These are phyloP conservation scores for Fusarium veterinarium DNA, from an alignment of 2,329 filamentous ascomycete species.

Conservation along the genomic window DNA sequence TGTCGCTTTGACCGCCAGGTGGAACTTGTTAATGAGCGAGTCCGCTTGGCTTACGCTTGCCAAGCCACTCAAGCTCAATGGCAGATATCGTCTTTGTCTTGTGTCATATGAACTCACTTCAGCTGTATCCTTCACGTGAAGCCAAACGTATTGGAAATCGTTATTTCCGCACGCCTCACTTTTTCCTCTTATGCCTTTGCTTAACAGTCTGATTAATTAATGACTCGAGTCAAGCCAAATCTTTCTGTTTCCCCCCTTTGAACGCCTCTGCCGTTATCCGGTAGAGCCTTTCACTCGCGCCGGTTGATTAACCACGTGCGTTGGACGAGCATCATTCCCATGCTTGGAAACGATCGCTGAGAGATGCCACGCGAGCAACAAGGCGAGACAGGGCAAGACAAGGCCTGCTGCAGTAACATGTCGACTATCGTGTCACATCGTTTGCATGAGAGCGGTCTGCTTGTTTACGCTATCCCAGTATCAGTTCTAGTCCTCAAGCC, in stretches of 20 bases:
- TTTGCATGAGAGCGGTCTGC: slow-evolving; percentile 10
- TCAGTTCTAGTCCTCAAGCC: neutral
- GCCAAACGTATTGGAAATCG: neutral
- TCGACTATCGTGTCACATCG: slow-evolving; percentile 26
- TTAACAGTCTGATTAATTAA: neutral
- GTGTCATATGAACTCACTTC: neutral
- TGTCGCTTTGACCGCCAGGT: neutral
- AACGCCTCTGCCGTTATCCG: slow-evolving; percentile 14
- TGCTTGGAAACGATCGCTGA: slow-evolving; percentile 10
- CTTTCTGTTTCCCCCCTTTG: neutral
- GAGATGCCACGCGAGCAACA: slow-evolving; percentile 30
- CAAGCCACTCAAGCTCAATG: neutral
- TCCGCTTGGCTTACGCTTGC: neutral
- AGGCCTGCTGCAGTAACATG: slow-evolving; percentile 7
- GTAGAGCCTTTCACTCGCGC: neutral
- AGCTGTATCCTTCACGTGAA: neutral
- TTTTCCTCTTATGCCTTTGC: neutral
- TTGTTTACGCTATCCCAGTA: neutral
- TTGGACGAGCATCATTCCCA: slow-evolving; percentile 18
- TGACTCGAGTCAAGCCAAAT: neutral
- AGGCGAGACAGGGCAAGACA: neutral
- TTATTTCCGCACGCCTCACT: slow-evolving; percentile 2
- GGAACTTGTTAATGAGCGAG: neutral
- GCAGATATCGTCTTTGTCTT: neutral
- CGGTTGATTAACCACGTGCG: slow-evolving; percentile 24